These are phyloP conservation scores for Cryptomeria japonica DNA, from an alignment of 75 land plant genomes.

Conservation along the genomic window DNA sequence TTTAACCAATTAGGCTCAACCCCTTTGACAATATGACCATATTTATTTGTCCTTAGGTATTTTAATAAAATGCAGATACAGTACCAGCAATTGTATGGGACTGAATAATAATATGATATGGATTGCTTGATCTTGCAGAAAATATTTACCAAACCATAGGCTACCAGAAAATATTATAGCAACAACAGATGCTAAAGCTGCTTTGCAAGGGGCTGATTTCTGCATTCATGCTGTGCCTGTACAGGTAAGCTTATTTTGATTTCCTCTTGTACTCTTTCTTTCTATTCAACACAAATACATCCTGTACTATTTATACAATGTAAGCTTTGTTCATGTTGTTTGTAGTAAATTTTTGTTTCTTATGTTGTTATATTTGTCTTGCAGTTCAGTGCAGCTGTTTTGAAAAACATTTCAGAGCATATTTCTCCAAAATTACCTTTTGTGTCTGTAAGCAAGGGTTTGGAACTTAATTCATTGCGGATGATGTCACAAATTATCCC, in stretches of 20 bases:
- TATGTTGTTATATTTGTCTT: not conserved
- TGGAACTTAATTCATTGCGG: constrained; percentile 82
- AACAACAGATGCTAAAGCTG: constrained; percentile 72
- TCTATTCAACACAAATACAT: not conserved
- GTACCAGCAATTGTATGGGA: not conserved
- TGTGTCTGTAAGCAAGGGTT: constrained; percentile 90
- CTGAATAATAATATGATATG: not conserved
- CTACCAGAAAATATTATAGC: constrained; percentile 80
- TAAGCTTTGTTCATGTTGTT: not conserved
- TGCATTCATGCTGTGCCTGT: constrained; percentile 95
- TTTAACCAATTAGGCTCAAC: no score
- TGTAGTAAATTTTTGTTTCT: constrained; percentile 6
- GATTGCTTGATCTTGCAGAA: constrained; percentile 34
- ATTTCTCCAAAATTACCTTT: constrained; percentile 83
- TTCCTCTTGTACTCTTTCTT: not conserved
- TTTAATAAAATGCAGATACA: not conserved
- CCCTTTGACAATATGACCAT: not conserved
- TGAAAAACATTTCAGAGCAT: constrained; percentile 63
- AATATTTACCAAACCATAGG: constrained; percentile 77
- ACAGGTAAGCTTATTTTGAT: constrained; percentile 44
- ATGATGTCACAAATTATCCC: constrained; percentile 97
- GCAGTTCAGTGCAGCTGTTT: constrained; percentile 88
- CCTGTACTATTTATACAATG: not conserved
- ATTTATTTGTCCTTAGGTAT: not conserved
- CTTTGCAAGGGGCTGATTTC: constrained; percentile 74